Base-by-base conservation (phyloP, 345 rosid species). In the Eucalyptus pumila region DNA sequence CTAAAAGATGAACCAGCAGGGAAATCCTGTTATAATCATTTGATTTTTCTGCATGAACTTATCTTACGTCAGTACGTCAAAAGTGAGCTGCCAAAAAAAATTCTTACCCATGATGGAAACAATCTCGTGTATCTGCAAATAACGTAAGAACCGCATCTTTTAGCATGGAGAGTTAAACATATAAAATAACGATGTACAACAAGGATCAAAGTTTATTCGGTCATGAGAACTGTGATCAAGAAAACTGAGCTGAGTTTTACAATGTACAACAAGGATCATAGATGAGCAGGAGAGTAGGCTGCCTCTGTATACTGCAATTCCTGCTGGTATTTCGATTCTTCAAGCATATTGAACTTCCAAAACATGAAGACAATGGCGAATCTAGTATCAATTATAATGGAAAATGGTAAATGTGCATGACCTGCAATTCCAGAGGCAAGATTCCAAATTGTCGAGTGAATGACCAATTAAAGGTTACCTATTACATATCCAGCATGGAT, bases 61-160 rank as follows among this genome's bases (percentile, higher is more conserved):
- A 69, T 69, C 80, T 34, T 69, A 12, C 2, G 7, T 11, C 45
- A 69, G 58, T 88, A 80, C 49, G 65, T 88, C 86, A 86, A n/a
- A 80, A 90, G 5, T 60, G 40, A 87, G 26, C 44, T 42, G 52
- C 26, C 89, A 87, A 58, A 34, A 47, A 52, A 52, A 86, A 83
- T 72, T 89, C 95, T 94, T 91, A 96, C 99, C 98, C 95, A 91
- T 88, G 95, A 95, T 27, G 98, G 95, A 89, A 95, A 94, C 95
- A 96, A 88, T 95, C 95, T 90, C 92, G 92, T 85, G 99, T 98
- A 92, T 96, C 99, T 27, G 97, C 93, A 93, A 98, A 98, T 56
- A 88, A 86, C 89, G 92, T 90, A 90, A 98, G 97, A 92, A 95
- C 98, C 80, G 95, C 89, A 90, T 95, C 96, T 91, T 92, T 96